A percentile compares a stretch with the other conserved stretches of the same genome.
phyloP scores from a whole-genome alignment of 208 protist genomes.

The Angomonas ambiguus region DNA sequence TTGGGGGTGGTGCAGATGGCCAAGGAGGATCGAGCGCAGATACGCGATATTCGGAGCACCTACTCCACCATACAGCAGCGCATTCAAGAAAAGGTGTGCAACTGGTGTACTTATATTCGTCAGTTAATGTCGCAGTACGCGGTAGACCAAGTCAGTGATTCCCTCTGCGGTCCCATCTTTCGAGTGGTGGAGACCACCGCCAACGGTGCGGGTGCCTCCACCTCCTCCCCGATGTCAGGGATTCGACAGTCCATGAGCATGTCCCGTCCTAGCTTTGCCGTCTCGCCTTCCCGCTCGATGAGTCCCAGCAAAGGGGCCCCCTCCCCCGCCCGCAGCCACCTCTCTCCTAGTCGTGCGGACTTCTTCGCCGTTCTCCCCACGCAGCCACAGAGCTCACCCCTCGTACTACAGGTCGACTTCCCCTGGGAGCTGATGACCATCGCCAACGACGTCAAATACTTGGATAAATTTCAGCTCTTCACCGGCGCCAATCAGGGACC shows the following conservation, averaged over 20 bases:
- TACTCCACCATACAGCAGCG: constrained; percentile 54
- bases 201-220: not conserved
- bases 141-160: constrained; percentile 20
- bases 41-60: constrained; percentile 57
- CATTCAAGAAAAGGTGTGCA: constrained; percentile 35
- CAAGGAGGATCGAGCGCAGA: constrained; percentile 29
- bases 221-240: not conserved
- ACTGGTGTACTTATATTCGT: constrained; percentile 40
- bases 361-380: constrained; percentile 3
- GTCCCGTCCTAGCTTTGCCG: not conserved
- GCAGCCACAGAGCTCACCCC: not conserved
- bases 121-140: not conserved
- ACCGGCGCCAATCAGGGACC: not conserved
- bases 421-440: constrained; percentile 31
- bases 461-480: constrained; percentile 25
- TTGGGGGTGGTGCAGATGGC: constrained; percentile 31
- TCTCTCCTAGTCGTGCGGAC: not conserved
- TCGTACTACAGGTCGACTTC: constrained; percentile 42
- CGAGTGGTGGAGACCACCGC: constrained; percentile 27
- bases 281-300: not conserved
- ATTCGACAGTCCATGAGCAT: not conserved
- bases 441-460: constrained; percentile 61
- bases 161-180: constrained; percentile 42
- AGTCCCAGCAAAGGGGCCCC: not conserved
- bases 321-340: not conserved